Evolutionary conservation across 345 rosid species (phyloP).

Genomic region (Hibiscus tridactylites): DNA sequence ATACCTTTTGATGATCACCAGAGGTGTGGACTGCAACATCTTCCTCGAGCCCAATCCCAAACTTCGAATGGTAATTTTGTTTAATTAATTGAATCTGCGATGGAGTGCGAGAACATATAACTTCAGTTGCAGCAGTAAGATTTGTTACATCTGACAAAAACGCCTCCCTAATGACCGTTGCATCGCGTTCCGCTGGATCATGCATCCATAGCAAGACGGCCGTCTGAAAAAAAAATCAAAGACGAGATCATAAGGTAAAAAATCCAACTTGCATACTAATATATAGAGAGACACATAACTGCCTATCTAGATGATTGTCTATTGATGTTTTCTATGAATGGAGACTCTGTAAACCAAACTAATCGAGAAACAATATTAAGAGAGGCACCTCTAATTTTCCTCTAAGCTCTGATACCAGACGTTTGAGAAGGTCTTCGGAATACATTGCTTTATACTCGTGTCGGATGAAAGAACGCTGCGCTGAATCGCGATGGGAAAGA

Average conservation of each 20-base stretch:
- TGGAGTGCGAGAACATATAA: constrained; percentile 59
- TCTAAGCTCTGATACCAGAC: constrained; percentile 47
- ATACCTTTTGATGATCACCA: constrained; percentile 51
- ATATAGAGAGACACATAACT: not conserved
- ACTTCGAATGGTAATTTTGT: constrained; percentile 43
- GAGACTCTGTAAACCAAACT: not conserved
- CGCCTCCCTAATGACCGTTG: constrained; percentile 34
- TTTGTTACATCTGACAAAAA: not conserved
- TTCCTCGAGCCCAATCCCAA: constrained; percentile 39
- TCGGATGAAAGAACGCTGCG: constrained; percentile 48
- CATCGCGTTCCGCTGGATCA: constrained; percentile 62
- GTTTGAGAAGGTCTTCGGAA: constrained; percentile 36
- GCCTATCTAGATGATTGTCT: too few species aligned
- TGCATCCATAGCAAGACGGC: constrained; percentile 64
- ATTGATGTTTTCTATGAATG: too few species aligned
- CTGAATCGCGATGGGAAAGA: constrained; percentile 59
- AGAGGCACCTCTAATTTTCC: constrained; percentile 52
- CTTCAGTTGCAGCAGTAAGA: constrained; percentile 43
- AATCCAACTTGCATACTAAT: not conserved
- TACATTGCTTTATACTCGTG: constrained; percentile 44
- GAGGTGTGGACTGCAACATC: constrained; percentile 30
- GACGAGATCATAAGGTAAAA: not conserved
- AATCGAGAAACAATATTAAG: not conserved
- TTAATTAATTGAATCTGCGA: constrained; percentile 54
- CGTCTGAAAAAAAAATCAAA: constrained; percentile 24